Evolutionary conservation across 1,139 yeast genomes (phyloP), one percentile per base, ranked within the genome.

Genomic region (Sugiyamaella neomexicana): DNA sequence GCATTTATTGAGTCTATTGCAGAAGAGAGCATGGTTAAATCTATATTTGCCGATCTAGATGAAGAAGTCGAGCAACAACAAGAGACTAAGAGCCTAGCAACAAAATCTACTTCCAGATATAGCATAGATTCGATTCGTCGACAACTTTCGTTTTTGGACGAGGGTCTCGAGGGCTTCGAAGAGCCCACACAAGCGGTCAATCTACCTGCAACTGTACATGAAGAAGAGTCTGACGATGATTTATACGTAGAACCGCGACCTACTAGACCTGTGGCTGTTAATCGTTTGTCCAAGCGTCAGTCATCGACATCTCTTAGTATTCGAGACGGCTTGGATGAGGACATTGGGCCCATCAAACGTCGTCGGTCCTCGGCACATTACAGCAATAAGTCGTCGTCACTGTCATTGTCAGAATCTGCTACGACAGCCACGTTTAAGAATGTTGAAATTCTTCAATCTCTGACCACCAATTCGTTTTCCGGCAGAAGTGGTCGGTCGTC

Each of bases 1-100:
- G 91, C 96, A 0, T 89, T 89, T 65, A 85, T 86, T 64, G 82
- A 82, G 29, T 79, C 88, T 23, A 85, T 87, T 62, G 80, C 86
- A 41, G 91, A 84, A 53, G 58, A 59, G 17, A 29, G 31, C 20
- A 36, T 15, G 6, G n/a, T 34, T 12, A 46, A 34, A 13, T 40
- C 50, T 16, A 49, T 53, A 10, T 49, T 53, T 32, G 29, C 47
- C 6, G 48, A 37, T 12, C n/a, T 20, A 2, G 55, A 37, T 4
- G 34, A 37, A 36, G 52, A 52, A 17, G 45, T 27, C 17, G 39
- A 37, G 15, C 29, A 32, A 9, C 17, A 48, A 25, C 34, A 13
- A 17, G 9, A 31, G 10, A 25, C 57, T 6, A 68, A 63, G 12
- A 25, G 8, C 2, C 15, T 37, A 15, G 27, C 15, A 2, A 12